Evolutionary conservation across 2,329 filamentous ascomycete species (phyloP), one percentile per base, ranked within the genome.

Genomic region (Ceratocystis variospora): DNA sequence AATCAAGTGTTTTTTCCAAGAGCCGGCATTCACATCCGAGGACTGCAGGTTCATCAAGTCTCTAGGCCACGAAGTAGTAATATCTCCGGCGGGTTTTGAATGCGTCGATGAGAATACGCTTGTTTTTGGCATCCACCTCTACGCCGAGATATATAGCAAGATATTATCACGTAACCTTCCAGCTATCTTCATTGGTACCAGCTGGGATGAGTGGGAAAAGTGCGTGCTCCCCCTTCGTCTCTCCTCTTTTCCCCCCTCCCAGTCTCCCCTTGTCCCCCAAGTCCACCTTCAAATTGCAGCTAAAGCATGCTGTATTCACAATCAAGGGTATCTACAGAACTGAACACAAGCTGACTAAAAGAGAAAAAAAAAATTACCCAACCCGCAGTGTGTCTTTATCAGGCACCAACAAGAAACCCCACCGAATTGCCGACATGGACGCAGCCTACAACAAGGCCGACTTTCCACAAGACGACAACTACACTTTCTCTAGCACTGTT

Each of bases 61-160:
- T 25, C 79, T 86, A 0, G 81, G 83, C n/a, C 81, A 83, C 63
- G 65, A 74, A 1, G 76, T 81, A 2, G 75, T 82, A 3, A 75
- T 80, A 0, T 76, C 80, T 1, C 86, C 87, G 0, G 71, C 66
- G 0, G 85, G 79, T 0, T 85, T 83, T 69, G 72, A 77, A 0
- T 70, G 78, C 5, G 76, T 88, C 8, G 76, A 79, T 17, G 61
- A 71, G 0, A 70, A 74, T 0, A 80, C 82, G 0, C 72, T 89
- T 1, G 76, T 87, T 1, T 89, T 82, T 69, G 85, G 83, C 0
- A 78, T 88, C 0, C 86, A 88, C 63, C 77, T 85, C 67, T 84
- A 84, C 66, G 76, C 75, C 25, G 76, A 74, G 46, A 78, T 81
- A 50, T 88, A 83, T 62, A 75, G 79, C 25, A 72, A 77, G 5